Percentiles rank a stretch among this genome's conserved stretches.
phyloP scores from a whole-genome alignment of 2,329 filamentous ascomycete genomes.

The Thielaviopsis cerberus region DNA sequence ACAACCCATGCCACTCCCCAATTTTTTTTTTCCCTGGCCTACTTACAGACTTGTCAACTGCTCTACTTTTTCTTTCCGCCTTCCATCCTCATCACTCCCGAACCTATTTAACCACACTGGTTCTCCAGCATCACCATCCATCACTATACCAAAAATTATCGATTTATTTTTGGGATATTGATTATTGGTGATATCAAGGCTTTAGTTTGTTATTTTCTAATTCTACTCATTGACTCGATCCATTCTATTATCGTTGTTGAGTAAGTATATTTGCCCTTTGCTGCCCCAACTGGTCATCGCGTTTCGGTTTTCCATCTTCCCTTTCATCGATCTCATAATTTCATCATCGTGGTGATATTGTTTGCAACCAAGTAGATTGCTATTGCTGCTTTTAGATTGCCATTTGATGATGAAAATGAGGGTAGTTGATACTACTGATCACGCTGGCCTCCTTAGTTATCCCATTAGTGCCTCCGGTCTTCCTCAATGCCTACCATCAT shows the following conservation, averaged over 20 bases:
- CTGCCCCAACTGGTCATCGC: conserved; percentile 7
- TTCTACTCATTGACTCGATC: neutral
- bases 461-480: neutral
- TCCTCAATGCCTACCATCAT: neutral
- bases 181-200: conserved; percentile 1
- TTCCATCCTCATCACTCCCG: conserved; percentile 10
- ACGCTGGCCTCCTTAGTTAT: neutral
- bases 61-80: conserved; percentile 10
- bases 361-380: neutral
- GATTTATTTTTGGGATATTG: conserved; percentile 1
- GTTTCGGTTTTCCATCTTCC: conserved; percentile 8
- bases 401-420: neutral
- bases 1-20: conserved; percentile 1
- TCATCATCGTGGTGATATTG: conserved; percentile 8
- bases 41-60: conserved; percentile 4
- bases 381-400: neutral
- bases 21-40: conserved; percentile 8
- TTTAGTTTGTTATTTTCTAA: conserved; percentile 2
- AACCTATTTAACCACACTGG: conserved; percentile 9
- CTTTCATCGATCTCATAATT: conserved; percentile 1
- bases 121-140: conserved; percentile 10
- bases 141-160: conserved; percentile 8
- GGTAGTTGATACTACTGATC: conserved; percentile 2
- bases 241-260: neutral
- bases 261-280: neutral